Evolutionary conservation across 306 rosid species (phyloP), one percentile per base, ranked within the genome.

Genomic region (Acacia acuminata): DNA sequence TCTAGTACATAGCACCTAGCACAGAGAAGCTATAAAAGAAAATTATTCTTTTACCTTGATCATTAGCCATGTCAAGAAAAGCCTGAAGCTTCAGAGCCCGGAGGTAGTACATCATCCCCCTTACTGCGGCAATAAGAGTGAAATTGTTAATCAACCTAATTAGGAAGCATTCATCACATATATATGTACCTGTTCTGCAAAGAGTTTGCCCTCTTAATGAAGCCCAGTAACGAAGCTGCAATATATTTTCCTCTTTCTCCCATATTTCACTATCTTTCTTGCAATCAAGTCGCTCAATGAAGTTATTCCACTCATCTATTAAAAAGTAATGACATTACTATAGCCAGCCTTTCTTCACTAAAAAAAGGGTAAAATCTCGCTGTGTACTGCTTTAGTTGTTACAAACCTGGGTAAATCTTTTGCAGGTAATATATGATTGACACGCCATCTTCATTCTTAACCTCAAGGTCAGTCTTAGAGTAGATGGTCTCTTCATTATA

Each of bases 71-170:
- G 87, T 96, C 99, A 66, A 96, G 99, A 85, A 96, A 96, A 81
- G 99, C 98, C 86, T 96, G 99, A 77, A 96, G 99, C 91, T 94
- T 94, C 83, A 96, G 83, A 79, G 99, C 99, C 81, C 98, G 85
- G 66, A 97, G 89, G 81, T 94, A 96, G 73, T 96, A 96, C 99
- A 96, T 96, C 98, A 96, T 96, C 77, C 99, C 99, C 89, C 98
- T 90, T 45, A 96, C 99, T 96, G 94, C 82, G 88, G 76, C 36
- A 43, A 71, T 82, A 32, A 84, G 48, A 69, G 27, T 75, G 25
- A 76, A 81, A 75, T 22, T 55, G 56, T 78, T 42, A 63, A 82
- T 75, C 32, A 19, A 78, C 64, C 82, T 78, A 76, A 77, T 45
- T 36, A 38, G 58, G 47, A 80, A 71, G 81, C 73, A 55, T 70